These are phyloP conservation scores for Hordeum vulgare DNA, from an alignment of 176 grass and related monocot genomes.

Conservation along the genomic window DNA sequence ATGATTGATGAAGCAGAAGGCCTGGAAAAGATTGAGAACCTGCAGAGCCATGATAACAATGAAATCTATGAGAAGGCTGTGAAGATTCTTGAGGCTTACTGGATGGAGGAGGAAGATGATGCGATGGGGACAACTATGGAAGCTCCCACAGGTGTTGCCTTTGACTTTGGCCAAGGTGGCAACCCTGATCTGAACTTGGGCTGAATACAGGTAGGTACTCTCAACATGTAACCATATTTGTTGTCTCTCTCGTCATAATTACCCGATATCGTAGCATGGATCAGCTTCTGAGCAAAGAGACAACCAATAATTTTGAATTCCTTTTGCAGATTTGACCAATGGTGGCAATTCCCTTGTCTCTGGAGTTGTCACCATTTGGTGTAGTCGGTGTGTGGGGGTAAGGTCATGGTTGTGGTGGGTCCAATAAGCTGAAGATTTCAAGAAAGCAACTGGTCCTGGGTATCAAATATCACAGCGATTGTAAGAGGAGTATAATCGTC, in stretches of 20 bases:
- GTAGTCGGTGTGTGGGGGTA: neutral
- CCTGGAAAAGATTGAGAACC: conserved; percentile 88
- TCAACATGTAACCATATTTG: neutral
- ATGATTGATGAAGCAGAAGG: conserved; percentile 87
- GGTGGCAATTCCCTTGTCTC: neutral
- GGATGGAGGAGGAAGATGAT: conserved; percentile 91
- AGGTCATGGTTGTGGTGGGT: conserved; percentile 15
- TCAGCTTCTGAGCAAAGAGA: neutral
- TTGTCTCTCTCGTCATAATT: neutral
- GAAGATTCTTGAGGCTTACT: conserved; percentile 88
- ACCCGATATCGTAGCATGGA: neutral
- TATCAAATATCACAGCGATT: conserved; percentile 16
- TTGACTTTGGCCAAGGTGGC: conserved; percentile 49
- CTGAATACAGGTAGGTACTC: conserved; percentile 44
- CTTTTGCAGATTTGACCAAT: conserved; percentile 22
- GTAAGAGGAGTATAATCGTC: conserved; percentile 31
- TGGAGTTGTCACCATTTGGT: neutral
- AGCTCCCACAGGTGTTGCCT: conserved; percentile 35
- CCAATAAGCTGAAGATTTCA: conserved; percentile 28
- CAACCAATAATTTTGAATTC: neutral
- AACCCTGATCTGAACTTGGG: conserved; percentile 66
- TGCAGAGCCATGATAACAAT: conserved; percentile 86
- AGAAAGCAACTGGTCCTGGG: conserved; percentile 1
- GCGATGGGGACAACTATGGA: conserved; percentile 53
- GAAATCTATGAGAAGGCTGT: conserved; percentile 94